A percentile compares a stretch with the other conserved stretches of the same genome.
These are phyloP conservation scores for Spathaspora sp. DNA, from an alignment of 1,139 yeast genomes.

Conservation along the genomic window DNA sequence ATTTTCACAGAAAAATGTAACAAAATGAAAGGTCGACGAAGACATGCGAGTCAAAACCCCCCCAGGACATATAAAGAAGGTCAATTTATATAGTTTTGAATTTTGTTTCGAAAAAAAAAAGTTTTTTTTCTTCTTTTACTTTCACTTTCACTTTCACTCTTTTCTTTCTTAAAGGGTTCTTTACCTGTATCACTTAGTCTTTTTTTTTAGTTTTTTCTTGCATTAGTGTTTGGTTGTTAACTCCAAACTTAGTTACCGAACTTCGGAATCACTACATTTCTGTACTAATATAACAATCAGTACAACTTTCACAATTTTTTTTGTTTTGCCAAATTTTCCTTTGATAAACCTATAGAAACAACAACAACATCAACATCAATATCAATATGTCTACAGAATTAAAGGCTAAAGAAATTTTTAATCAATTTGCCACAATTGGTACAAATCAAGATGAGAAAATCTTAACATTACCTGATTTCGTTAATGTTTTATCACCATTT, in stretches of 20 bases:
- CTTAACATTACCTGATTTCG: slow-evolving; percentile 36
- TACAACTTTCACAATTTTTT: not conserved
- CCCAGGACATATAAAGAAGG: not conserved
- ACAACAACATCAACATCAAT: too few species aligned
- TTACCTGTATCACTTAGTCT: not conserved
- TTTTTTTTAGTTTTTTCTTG: not conserved
- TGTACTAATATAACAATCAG: not conserved
- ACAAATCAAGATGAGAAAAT: slow-evolving; percentile 19
- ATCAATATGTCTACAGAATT: slow-evolving; percentile 20
- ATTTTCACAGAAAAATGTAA: not conserved
- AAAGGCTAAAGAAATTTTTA: slow-evolving; percentile 40
- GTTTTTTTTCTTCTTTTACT: not conserved
- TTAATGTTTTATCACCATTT: slow-evolving; percentile 43
- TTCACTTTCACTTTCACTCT: not conserved
- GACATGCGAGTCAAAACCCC: not conserved
- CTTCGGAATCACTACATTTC: not conserved
- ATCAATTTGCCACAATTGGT: slow-evolving; percentile 38
- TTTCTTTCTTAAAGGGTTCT: not conserved
- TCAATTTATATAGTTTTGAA: not conserved
- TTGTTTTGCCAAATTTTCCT: not conserved
- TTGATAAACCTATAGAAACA: too few species aligned
- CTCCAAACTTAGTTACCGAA: not conserved
- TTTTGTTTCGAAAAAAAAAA: not conserved
- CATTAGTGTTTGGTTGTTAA: slow-evolving; percentile 1
- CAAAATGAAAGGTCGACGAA: not conserved